Percentiles rank a stretch among this genome's conserved stretches.
Conservation (phyloP, 257 asterid genomes). For the Solanum habrochaites region DNA sequence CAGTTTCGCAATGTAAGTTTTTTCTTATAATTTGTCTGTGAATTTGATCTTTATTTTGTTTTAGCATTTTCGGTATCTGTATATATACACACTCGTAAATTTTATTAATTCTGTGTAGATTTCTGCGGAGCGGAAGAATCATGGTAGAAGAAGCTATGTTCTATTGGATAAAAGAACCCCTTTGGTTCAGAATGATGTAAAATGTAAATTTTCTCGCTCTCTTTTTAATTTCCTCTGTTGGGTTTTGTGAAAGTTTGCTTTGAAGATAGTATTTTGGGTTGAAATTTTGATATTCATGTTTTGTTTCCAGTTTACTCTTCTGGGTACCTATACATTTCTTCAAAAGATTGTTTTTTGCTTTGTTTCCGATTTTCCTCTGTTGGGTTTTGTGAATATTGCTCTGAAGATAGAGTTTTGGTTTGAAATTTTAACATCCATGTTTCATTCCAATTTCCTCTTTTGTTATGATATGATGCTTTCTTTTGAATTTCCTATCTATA, state of each 20-base stretch:
- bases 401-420: not conserved
- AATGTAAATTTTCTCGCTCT: slow-evolving; percentile 14
- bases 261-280: not conserved
- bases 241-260: not conserved
- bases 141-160: not conserved
- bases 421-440: not conserved
- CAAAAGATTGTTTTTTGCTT: not conserved
- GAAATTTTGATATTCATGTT: not conserved
- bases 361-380: not conserved
- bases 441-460: not conserved
- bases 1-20: slow-evolving; percentile 31
- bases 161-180: slow-evolving; percentile 11
- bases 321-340: not conserved
- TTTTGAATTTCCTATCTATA: not conserved
- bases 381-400: not conserved
- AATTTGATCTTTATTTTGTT: not conserved
- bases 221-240: not conserved
- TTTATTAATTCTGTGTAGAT: slow-evolving; percentile 15
- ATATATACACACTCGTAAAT: not conserved
- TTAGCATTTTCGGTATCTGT: not conserved
- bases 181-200: slow-evolving; percentile 21
- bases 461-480: not conserved
- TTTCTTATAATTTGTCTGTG: not conserved
- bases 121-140: slow-evolving; percentile 8
- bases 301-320: not conserved